Evolutionary conservation across 352 stramenopile species (phyloP).

Genomic region (Globisporangium recalcitrans): DNA sequence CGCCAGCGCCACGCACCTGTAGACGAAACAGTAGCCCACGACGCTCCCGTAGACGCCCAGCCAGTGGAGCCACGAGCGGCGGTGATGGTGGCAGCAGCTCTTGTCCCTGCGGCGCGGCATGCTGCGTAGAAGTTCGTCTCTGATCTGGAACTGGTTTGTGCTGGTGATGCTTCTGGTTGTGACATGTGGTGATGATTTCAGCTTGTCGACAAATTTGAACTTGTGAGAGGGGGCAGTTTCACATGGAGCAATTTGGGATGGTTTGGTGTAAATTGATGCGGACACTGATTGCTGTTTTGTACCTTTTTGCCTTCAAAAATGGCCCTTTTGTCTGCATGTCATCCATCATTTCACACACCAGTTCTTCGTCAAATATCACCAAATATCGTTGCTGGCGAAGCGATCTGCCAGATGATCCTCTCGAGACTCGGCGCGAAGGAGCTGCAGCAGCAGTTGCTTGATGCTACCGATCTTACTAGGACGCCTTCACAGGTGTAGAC

Average conservation of each 20-base stretch:
- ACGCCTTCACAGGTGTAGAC: not conserved
- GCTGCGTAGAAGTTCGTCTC: not conserved
- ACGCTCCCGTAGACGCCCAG: constrained; percentile 23
- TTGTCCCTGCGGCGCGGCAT: not conserved
- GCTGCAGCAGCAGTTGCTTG: not conserved
- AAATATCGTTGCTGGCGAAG: not conserved
- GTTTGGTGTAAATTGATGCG: too few species aligned
- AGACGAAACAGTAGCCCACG: constrained; percentile 32
- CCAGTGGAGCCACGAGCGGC: constrained; percentile 28
- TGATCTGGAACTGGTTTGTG: not conserved
- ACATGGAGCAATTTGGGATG: too few species aligned
- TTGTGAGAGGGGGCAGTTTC: too few species aligned
- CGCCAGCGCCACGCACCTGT: constrained; percentile 20
- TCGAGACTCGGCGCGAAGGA: not conserved
- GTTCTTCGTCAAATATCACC: too few species aligned
- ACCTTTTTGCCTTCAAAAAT: too few species aligned
- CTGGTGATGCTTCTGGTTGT: too few species aligned
- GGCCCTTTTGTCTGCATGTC: too few species aligned
- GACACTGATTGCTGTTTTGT: too few species aligned
- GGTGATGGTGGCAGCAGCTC: not conserved
- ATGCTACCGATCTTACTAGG: not conserved
- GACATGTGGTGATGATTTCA: not conserved
- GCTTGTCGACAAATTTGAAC: too few species aligned
- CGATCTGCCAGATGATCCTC: not conserved
- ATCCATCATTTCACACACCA: too few species aligned